Evolutionary conservation across 331 rosid species (phyloP).

Genomic region (Quercus tomentella): DNA sequence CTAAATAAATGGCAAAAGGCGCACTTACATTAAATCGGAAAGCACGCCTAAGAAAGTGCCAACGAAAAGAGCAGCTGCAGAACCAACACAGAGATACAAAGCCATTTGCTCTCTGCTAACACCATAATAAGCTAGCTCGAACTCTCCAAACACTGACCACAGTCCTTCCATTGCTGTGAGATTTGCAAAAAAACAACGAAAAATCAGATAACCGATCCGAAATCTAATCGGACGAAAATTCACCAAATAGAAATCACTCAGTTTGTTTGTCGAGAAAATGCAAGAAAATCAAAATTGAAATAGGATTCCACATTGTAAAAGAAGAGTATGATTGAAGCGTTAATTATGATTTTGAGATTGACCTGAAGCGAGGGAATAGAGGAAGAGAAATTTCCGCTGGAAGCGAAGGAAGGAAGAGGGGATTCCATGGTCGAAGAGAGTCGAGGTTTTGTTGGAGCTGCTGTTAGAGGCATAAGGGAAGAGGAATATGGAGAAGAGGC

Average conservation of each 20-base stretch:
- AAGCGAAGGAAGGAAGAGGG: slow-evolving; percentile 62
- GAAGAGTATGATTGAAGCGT: not conserved
- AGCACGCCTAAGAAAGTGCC: slow-evolving; percentile 71
- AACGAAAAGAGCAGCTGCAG: slow-evolving; percentile 58
- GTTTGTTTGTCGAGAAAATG: slow-evolving; percentile 19
- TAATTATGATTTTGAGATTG: not conserved
- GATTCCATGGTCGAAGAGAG: slow-evolving; percentile 70
- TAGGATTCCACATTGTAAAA: not conserved
- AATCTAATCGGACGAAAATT: not conserved
- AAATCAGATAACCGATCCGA: slow-evolving; percentile 27
- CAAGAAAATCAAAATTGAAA: not conserved
- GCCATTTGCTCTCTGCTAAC: slow-evolving; percentile 57
- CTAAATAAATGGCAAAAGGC: not conserved
- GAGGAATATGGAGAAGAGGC: slow-evolving; percentile 56
- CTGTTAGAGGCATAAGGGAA: slow-evolving; percentile 42
- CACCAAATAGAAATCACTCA: not conserved
- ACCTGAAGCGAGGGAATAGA: slow-evolving; percentile 86
- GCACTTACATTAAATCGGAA: slow-evolving; percentile 74
- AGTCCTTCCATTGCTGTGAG: slow-evolving; percentile 75
- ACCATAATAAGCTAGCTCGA: slow-evolving; percentile 62
- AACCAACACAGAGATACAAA: slow-evolving; percentile 58
- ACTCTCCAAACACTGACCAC: slow-evolving; percentile 77
- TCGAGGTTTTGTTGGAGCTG: slow-evolving; percentile 36
- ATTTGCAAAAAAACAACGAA: not conserved
- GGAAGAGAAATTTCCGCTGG: slow-evolving; percentile 65